phyloP scores from a whole-genome alignment of 495 filamentous ascomycete genomes.

The Staphylotrichum tortipilum region DNA sequence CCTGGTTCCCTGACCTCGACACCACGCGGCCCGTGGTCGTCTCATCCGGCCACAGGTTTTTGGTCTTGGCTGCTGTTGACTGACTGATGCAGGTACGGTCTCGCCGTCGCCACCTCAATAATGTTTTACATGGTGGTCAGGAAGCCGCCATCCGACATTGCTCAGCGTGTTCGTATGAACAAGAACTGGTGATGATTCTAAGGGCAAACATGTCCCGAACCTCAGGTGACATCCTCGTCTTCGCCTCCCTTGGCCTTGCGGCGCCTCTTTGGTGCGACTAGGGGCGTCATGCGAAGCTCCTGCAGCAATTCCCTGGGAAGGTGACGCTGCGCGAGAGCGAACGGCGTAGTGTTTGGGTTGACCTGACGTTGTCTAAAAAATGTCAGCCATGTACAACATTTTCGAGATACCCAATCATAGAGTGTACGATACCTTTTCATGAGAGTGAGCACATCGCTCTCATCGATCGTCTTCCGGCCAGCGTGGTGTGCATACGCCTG shows the following conservation, averaged over 20 bases:
- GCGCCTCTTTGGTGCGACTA: constrained; percentile 24
- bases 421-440: constrained; percentile 62
- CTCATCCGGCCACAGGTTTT: neutral
- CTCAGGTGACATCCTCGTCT: constrained; percentile 22
- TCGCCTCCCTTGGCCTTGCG: constrained; percentile 10
- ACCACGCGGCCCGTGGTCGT: no score
- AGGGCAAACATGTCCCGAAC: neutral
- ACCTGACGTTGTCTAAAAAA: constrained; percentile 64
- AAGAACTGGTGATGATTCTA: constrained; percentile 58
- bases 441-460: constrained; percentile 69
- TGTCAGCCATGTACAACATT: constrained; percentile 26
- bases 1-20: neutral
- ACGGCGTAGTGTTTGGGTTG: constrained; percentile 61
- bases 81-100: constrained; percentile 61
- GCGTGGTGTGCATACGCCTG: constrained; percentile 73
- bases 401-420: constrained; percentile 19
- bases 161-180: constrained; percentile 69
- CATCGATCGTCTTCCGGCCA: constrained; percentile 74
- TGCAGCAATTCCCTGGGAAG: constrained; percentile 77
- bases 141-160: constrained; percentile 66
- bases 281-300: constrained; percentile 64
- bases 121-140: constrained; percentile 93
- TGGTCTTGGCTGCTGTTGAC: neutral
- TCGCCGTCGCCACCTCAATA: constrained; percentile 75
- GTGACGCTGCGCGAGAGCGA: constrained; percentile 73